phyloP scores from a whole-genome alignment of 148 eudicot genomes.

The Nepenthes gracilis region DNA sequence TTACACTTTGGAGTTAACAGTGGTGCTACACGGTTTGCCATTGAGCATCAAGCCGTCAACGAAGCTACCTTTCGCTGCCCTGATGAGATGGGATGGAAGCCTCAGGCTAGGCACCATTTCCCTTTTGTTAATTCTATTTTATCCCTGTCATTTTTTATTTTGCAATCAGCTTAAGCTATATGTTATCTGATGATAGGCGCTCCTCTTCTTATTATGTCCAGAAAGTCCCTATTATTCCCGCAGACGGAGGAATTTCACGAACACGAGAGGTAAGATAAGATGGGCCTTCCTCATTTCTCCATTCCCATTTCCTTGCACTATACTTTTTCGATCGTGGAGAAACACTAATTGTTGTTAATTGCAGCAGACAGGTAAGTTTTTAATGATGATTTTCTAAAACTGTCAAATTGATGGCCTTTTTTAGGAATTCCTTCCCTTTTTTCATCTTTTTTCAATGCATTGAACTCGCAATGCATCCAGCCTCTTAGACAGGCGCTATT shows the following conservation, averaged over 20 bases:
- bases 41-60: constrained; percentile 82
- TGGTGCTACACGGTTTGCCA: constrained; percentile 77
- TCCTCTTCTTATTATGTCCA: constrained; percentile 25
- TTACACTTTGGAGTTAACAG: constrained; percentile 92
- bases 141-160: not conserved
- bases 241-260: constrained; percentile 75
- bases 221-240: constrained; percentile 77
- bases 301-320: not conserved
- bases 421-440: too few relatives aligned
- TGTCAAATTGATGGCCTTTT: too few relatives aligned
- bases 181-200: not conserved
- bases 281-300: not conserved
- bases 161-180: not conserved
- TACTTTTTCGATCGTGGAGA: too few relatives aligned
- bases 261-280: constrained; percentile 51
- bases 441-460: too few relatives aligned
- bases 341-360: too few relatives aligned
- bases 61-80: constrained; percentile 98
- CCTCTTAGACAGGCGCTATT: too few relatives aligned
- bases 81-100: constrained; percentile 99
- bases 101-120: constrained; percentile 47
- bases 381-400: too few relatives aligned
- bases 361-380: too few relatives aligned
- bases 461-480: too few relatives aligned
- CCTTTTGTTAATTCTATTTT: not conserved